A percentile compares a stretch with the other conserved stretches of the same genome.
Evolutionary conservation across 345 rosid species (phyloP).

Genomic region (Firmiana major): DNA sequence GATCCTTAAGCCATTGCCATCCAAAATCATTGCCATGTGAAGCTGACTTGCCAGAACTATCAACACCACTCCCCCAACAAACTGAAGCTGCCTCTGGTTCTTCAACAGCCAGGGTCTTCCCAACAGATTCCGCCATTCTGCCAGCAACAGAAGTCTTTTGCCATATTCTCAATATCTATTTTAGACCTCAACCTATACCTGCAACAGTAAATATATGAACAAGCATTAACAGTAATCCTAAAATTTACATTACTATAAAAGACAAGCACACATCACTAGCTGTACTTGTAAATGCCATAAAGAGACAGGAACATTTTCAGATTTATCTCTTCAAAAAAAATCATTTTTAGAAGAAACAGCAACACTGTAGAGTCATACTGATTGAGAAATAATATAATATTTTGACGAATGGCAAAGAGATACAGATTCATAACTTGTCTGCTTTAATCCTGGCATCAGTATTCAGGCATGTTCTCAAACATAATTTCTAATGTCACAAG

Average conservation of each 20-base stretch:
- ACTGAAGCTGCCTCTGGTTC: conserved; percentile 65
- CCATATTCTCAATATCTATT: conserved; percentile 79
- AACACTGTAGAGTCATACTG: neutral
- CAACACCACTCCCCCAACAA: conserved; percentile 64
- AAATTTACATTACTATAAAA: neutral
- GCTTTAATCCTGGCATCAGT: neutral
- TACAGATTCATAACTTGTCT: neutral
- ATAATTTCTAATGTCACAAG: too few relatives aligned
- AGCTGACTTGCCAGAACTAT: conserved; percentile 52
- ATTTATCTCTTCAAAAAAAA: neutral
- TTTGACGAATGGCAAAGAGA: neutral
- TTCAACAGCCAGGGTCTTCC: conserved; percentile 31
- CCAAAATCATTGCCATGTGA: conserved; percentile 53
- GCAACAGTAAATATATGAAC: conserved; percentile 23
- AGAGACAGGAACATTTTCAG: neutral
- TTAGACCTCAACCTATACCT: conserved; percentile 83
- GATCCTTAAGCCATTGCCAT: conserved; percentile 90
- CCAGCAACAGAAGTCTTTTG: conserved; percentile 71
- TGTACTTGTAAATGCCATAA: neutral
- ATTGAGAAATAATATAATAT: neutral
- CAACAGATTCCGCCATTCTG: conserved; percentile 55
- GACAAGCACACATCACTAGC: neutral
- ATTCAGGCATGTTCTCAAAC: neutral
- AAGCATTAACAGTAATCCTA: neutral
- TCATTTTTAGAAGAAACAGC: neutral